phyloP scores from a whole-genome alignment of 2,329 filamentous ascomycete species.

The Colletotrichum tamarilloi region DNA sequence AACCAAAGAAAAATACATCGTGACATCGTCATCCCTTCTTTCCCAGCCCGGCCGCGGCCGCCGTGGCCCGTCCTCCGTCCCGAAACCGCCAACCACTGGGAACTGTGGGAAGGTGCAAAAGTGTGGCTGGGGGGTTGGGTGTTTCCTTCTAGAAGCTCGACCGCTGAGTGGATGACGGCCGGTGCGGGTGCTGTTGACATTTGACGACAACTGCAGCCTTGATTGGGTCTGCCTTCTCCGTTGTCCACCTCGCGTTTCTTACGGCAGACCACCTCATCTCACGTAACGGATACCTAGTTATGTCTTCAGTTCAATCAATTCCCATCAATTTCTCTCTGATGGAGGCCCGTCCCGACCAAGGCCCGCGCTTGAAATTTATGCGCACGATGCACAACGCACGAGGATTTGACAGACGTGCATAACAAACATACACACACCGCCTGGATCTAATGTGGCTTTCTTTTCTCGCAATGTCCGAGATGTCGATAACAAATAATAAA shows the following conservation, averaged over 20 bases:
- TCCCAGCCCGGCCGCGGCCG: neutral
- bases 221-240: neutral
- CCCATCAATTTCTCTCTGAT: neutral
- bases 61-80: neutral
- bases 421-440: slow-evolving; percentile 19
- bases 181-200: slow-evolving; percentile 20
- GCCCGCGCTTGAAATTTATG: slow-evolving; percentile 17
- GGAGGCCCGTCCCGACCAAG: slow-evolving; percentile 32
- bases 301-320: neutral
- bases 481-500: neutral
- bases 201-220: slow-evolving; percentile 9
- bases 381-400: neutral
- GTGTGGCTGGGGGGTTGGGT: neutral
- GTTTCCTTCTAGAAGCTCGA: slow-evolving; percentile 31
- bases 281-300: too few species aligned
- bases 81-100: neutral
- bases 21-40: neutral
- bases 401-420: neutral
- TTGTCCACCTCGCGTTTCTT: neutral
- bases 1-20: neutral
- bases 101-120: neutral
- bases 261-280: too few species aligned
- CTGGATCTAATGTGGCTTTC: too few species aligned
- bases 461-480: neutral
- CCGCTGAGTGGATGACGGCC: slow-evolving; percentile 27